These are phyloP conservation scores for Globisporangium cylindrosporum DNA, from an alignment of 352 stramenopile species.

Conservation along the genomic window DNA sequence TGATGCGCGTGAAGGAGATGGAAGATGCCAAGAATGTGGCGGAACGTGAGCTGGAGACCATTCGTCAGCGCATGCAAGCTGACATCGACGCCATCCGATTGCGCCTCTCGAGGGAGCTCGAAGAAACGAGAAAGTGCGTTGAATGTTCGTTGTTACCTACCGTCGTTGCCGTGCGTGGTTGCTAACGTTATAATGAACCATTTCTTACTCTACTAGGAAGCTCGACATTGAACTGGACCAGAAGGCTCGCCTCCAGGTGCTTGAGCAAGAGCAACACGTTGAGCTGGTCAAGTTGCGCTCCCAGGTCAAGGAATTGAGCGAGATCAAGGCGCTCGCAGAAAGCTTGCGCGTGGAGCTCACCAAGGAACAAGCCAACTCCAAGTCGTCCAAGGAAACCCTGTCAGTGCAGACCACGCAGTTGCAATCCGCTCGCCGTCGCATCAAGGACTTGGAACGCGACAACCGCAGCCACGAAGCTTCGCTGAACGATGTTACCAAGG, in stretches of 20 bases:
- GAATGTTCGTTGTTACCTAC: background rate
- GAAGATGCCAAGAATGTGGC: slow-evolving; percentile 69
- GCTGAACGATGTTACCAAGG: slow-evolving; percentile 56
- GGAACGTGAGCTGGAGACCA: slow-evolving; percentile 77
- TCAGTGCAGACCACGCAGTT: slow-evolving; percentile 69
- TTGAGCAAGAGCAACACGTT: slow-evolving; percentile 78
- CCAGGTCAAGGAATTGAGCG: slow-evolving; percentile 65
- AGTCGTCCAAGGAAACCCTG: slow-evolving; percentile 76
- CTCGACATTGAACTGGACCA: slow-evolving; percentile 74
- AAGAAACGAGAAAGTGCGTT: slow-evolving; percentile 69
- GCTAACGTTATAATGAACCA: background rate
- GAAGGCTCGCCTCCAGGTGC: slow-evolving; percentile 63
- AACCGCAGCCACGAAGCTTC: slow-evolving; percentile 40
- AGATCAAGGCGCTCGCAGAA: slow-evolving; percentile 56
- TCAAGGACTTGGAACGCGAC: slow-evolving; percentile 77
- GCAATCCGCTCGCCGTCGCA: slow-evolving; percentile 49
- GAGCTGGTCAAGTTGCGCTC: slow-evolving; percentile 72
- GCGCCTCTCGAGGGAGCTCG: slow-evolving; percentile 64
- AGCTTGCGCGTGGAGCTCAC: slow-evolving; percentile 47
- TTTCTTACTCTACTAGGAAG: slow-evolving; percentile 33
- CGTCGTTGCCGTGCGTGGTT: background rate
- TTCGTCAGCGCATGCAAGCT: slow-evolving; percentile 75
- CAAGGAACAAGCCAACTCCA: slow-evolving; percentile 56
- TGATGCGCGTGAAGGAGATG: slow-evolving; percentile 82
- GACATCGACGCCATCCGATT: slow-evolving; percentile 63